These are phyloP conservation scores for Trypanosoma theileri DNA, from an alignment of 208 protist genomes.

Conservation along the genomic window DNA sequence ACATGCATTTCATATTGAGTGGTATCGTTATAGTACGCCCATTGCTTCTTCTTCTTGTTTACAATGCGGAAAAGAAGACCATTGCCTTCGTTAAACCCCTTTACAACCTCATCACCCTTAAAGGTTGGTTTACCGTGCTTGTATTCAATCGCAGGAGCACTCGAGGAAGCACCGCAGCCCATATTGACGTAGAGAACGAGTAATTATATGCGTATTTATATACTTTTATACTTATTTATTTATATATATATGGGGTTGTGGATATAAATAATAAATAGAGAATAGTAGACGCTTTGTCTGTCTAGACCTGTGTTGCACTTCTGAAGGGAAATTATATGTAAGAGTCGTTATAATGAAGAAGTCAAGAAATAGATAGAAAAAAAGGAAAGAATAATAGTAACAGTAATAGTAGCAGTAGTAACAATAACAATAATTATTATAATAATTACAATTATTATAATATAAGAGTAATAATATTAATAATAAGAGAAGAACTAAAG, in stretches of 20 bases:
- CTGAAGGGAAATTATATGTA: neutral
- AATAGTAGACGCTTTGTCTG: neutral
- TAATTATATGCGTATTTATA: constrained; percentile 5
- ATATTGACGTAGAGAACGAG: constrained; percentile 35
- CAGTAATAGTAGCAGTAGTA: constrained; percentile 3
- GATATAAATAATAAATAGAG: neutral
- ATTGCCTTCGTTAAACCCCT: constrained; percentile 76
- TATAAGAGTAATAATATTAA: too few relatives aligned
- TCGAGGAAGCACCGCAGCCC: constrained; percentile 72
- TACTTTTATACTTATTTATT: neutral
- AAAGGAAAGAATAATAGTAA: neutral
- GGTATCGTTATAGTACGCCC: constrained; percentile 92
- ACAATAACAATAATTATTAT: constrained; percentile 6
- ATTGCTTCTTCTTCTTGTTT: constrained; percentile 72
- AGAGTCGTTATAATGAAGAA: neutral
- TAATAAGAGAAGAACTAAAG: too few relatives aligned
- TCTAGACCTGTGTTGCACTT: neutral
- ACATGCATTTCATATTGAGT: constrained; percentile 72
- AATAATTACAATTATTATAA: too few relatives aligned
- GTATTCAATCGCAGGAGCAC: constrained; percentile 37
- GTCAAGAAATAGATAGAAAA: neutral
- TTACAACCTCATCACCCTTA: constrained; percentile 62
- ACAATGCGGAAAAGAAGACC: constrained; percentile 85
- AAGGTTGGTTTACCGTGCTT: constrained; percentile 77
- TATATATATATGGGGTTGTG: too few relatives aligned